Evolutionary conservation across 108 stramenopile species (phyloP).

Genomic region (Discostella stelligeroides): DNA sequence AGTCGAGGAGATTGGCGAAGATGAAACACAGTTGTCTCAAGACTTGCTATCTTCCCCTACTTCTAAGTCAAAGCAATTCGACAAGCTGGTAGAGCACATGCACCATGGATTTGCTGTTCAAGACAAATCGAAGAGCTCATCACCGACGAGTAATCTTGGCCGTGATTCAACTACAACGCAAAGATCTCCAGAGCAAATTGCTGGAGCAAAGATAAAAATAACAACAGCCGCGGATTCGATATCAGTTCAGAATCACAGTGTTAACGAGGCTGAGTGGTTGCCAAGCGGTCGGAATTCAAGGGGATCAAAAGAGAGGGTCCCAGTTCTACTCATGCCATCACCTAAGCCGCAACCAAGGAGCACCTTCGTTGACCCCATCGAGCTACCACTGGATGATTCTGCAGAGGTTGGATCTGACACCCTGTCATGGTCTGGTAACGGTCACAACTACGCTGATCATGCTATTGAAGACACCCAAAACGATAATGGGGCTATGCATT

Average conservation of each 20-base stretch:
- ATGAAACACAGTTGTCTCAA: constrained; percentile 25
- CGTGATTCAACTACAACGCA: not conserved
- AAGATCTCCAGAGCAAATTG: not conserved
- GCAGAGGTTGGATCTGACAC: constrained; percentile 30
- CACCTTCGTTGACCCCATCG: not conserved
- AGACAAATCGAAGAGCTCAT: not conserved
- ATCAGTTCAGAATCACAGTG: not conserved
- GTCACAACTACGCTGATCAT: constrained; percentile 1
- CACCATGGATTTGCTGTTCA: not conserved
- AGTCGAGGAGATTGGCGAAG: constrained; percentile 6
- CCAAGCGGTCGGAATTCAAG: constrained; percentile 27
- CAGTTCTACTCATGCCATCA: constrained; percentile 25
- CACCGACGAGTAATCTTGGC: not conserved
- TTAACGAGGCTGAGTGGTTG: constrained; percentile 10
- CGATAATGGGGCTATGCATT: constrained; percentile 4
- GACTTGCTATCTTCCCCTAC: constrained; percentile 32
- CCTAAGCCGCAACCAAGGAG: constrained; percentile 8
- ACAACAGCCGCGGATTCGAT: not conserved
- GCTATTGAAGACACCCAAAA: constrained; percentile 41
- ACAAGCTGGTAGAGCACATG: not conserved
- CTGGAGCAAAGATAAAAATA: not conserved
- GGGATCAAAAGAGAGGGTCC: not conserved
- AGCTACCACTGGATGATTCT: not conserved
- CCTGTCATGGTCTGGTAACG: constrained; percentile 6
- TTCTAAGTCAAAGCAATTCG: not conserved